phyloP scores from a whole-genome alignment of 441 rosid species.

The Pelargonium fulgidum region DNA sequence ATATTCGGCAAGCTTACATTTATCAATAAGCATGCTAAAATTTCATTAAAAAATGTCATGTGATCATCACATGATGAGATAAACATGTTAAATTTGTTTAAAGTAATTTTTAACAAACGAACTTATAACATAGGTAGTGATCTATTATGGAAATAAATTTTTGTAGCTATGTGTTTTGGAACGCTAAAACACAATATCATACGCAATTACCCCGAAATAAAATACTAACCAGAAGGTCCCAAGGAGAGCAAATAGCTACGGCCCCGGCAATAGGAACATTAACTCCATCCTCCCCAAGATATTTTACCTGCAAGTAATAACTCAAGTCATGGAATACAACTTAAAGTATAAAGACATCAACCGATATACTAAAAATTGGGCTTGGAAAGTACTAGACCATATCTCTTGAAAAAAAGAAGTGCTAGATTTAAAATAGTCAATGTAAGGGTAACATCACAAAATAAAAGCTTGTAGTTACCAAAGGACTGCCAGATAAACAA shows the following conservation, averaged over 20 bases:
- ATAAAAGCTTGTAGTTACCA: background rate
- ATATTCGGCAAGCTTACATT: too few relatives aligned
- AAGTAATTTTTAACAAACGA: too few relatives aligned
- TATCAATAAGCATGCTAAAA: too few relatives aligned
- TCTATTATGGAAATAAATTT: too few relatives aligned
- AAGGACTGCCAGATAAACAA: too few relatives aligned
- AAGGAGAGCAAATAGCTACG: slow-evolving; percentile 25
- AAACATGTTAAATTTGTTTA: too few relatives aligned
- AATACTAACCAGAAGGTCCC: slow-evolving; percentile 30
- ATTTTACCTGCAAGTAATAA: slow-evolving; percentile 23
- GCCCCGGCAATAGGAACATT: slow-evolving; percentile 28
- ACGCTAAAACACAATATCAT: too few relatives aligned
- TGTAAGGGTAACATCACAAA: background rate
- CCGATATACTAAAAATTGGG: background rate
- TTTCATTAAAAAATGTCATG: too few relatives aligned
- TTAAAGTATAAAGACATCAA: background rate
- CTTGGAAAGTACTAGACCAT: background rate
- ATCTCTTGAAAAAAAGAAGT: background rate
- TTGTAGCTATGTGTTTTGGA: too few relatives aligned
- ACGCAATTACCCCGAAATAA: background rate
- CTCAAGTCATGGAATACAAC: background rate
- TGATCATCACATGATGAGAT: too few relatives aligned
- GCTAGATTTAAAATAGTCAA: background rate
- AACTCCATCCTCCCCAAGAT: slow-evolving; percentile 28
- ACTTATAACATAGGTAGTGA: too few relatives aligned